phyloP scores from a whole-genome alignment of 2,329 filamentous ascomycete genomes.

The Penicillium sp. region DNA sequence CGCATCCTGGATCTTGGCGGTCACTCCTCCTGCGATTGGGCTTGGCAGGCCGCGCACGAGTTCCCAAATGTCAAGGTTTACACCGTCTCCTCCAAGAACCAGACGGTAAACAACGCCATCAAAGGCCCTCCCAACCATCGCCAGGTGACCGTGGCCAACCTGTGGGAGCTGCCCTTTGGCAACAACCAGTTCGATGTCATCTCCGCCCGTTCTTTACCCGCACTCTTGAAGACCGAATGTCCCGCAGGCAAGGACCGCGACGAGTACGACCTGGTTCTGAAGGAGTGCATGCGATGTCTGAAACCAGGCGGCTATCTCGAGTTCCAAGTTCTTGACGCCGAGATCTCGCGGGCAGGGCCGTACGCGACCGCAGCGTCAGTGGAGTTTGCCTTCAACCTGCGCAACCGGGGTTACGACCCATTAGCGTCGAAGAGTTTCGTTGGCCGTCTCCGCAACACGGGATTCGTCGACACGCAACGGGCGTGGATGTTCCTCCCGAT shows the following conservation, averaged over 20 bases:
- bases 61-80: conserved; percentile 84
- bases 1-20: conserved; percentile 84
- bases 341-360: conserved; percentile 80
- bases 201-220: conserved; percentile 82
- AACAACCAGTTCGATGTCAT: conserved; percentile 87
- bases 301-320: conserved; percentile 93
- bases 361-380: conserved; percentile 78
- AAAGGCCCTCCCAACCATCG: conserved; percentile 85
- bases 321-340: conserved; percentile 84
- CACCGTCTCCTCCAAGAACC: conserved; percentile 76
- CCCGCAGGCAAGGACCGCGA: conserved; percentile 67
- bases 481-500: conserved; percentile 89
- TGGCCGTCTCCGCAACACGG: conserved; percentile 66
- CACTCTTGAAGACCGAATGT: conserved; percentile 67
- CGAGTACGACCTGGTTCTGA: conserved; percentile 82
- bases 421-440: conserved; percentile 79
- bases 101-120: conserved; percentile 70
- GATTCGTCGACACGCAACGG: conserved; percentile 77
- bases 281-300: conserved; percentile 83
- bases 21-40: conserved; percentile 85
- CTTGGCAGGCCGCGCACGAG: conserved; percentile 85
- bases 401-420: conserved; percentile 86
- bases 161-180: conserved; percentile 81
- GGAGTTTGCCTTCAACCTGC: conserved; percentile 87
- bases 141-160: conserved; percentile 70